phyloP scores from a whole-genome alignment of 1,284 basidiomycete genomes.

The Puccinia horiana region DNA sequence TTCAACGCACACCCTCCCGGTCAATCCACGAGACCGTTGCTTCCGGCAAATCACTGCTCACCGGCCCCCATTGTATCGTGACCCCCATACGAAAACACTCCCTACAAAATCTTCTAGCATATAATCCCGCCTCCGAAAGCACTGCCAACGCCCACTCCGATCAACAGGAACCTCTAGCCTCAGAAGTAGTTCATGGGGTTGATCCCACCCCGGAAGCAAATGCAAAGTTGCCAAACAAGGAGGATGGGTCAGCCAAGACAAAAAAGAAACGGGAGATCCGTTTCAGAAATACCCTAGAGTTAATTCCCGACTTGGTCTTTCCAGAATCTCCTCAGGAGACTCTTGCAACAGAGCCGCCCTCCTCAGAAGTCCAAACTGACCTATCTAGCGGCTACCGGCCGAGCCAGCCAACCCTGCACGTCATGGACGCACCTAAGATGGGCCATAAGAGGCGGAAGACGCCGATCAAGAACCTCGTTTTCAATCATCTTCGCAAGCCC shows the following conservation, averaged over 20 bases:
- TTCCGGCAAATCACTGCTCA: background rate
- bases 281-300: constrained; percentile 40
- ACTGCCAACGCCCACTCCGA: background rate
- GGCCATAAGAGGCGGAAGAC: constrained; percentile 8
- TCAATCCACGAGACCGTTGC: background rate
- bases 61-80: background rate
- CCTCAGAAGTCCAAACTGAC: background rate
- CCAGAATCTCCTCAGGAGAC: background rate
- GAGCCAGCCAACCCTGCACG: background rate
- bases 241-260: background rate
- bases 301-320: constrained; percentile 38
- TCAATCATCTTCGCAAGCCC: constrained; percentile 5
- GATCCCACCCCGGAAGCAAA: background rate
- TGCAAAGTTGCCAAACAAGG: background rate
- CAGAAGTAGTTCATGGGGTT: background rate
- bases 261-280: constrained; percentile 40
- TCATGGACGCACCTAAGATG: background rate
- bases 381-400: background rate
- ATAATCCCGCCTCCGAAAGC: background rate
- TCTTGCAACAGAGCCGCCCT: background rate
- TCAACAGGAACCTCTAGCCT: background rate
- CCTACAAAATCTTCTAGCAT: background rate
- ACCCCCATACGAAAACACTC: constrained; percentile 12
- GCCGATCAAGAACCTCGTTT: constrained; percentile 14
- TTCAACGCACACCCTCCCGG: constrained; percentile 10